Conservation (phyloP, 768 basidiomycete genomes). For the Daedaleopsis nitida region DNA sequence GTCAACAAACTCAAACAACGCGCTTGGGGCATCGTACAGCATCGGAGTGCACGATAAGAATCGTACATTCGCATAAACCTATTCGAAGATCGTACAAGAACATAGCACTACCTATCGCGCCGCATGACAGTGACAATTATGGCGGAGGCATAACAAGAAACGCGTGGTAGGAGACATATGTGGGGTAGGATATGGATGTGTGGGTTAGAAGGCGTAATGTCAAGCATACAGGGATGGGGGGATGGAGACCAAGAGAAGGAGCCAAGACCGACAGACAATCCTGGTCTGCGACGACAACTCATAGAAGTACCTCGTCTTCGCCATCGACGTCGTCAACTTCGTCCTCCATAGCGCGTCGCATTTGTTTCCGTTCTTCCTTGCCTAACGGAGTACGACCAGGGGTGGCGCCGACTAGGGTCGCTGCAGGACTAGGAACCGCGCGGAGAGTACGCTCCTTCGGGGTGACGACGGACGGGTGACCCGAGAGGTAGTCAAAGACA, state of each 20-base stretch:
- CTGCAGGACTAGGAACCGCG: neutral
- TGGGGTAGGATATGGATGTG: neutral
- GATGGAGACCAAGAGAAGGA: neutral
- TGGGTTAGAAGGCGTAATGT: neutral
- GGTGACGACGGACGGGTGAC: neutral
- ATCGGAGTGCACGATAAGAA: too few species aligned
- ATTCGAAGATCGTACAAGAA: constrained; percentile 12
- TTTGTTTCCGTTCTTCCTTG: constrained; percentile 12
- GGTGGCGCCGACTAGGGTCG: neutral
- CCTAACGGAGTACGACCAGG: constrained; percentile 14
- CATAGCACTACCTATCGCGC: neutral
- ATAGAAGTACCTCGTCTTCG: constrained; percentile 2
- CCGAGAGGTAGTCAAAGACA: constrained; percentile 13
- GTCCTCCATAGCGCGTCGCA: constrained; percentile 17
- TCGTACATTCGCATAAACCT: constrained; percentile 4
- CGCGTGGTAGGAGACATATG: neutral
- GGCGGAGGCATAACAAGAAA: neutral
- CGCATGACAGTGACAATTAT: neutral
- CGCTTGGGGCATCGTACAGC: neutral
- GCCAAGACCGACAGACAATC: neutral
- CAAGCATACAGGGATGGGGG: neutral
- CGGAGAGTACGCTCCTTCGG: constrained; percentile 2
- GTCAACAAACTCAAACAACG: constrained; percentile 23
- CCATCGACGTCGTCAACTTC: constrained; percentile 14
- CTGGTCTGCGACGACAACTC: neutral